These are phyloP conservation scores for Hymenoscyphus linearis DNA, from an alignment of 2,329 filamentous ascomycete genomes.

Conservation along the genomic window DNA sequence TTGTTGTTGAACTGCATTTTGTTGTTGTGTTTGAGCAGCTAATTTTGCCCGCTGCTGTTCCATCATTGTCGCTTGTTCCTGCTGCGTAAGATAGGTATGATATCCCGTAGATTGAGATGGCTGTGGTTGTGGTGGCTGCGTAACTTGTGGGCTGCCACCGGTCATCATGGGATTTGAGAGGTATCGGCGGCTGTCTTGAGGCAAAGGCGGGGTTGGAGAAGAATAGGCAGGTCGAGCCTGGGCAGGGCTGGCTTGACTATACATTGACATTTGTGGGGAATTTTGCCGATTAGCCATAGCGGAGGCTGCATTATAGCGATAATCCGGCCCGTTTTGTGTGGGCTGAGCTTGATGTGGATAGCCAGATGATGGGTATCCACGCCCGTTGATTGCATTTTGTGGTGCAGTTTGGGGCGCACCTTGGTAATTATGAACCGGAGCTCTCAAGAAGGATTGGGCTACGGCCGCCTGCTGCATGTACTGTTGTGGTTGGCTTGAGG, in stretches of 20 bases:
- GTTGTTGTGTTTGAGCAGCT: conserved; percentile 29
- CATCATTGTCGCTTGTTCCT: conserved; percentile 33
- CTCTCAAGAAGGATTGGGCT: conserved; percentile 22
- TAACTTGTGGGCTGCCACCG: conserved; percentile 20
- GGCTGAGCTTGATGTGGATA: conserved; percentile 26
- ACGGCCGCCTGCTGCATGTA: conserved; percentile 22
- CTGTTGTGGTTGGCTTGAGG: conserved; percentile 19
- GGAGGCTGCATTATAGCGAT: conserved; percentile 24
- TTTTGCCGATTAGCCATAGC: conserved; percentile 22
- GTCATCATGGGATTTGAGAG: conserved; percentile 23
- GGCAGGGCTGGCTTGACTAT: conserved; percentile 22
- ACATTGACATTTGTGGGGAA: conserved; percentile 30
- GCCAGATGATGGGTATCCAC: conserved; percentile 23
- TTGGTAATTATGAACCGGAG: conserved; percentile 23
- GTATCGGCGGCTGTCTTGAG: conserved; percentile 22
- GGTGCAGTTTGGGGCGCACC: conserved; percentile 22
- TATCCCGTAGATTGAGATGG: conserved; percentile 18
- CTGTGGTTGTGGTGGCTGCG: conserved; percentile 17
- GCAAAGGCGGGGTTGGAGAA: conserved; percentile 22
- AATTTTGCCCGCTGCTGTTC: conserved; percentile 34
- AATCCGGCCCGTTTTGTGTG: conserved; percentile 26
- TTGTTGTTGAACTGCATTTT: conserved; percentile 21
- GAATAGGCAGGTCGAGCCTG: conserved; percentile 20
- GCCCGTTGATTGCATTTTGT: conserved; percentile 21
- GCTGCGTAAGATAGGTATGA: conserved; percentile 30